Evolutionary conservation across 148 eudicot genomes (phyloP).

Genomic region (Nepenthes gracilis): DNA sequence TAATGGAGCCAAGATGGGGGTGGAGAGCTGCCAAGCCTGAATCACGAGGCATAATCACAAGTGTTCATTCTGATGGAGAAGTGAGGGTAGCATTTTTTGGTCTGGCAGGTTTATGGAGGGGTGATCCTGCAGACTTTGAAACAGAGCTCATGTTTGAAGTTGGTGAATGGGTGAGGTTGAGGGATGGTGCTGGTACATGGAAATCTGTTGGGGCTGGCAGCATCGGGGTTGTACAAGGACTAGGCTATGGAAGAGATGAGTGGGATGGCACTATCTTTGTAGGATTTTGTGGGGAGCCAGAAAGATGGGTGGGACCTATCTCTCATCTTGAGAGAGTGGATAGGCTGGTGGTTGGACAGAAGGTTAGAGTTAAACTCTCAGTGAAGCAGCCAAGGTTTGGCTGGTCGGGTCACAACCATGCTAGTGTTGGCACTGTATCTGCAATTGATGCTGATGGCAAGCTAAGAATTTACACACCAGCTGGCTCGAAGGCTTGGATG

Average conservation of each 20-base stretch:
- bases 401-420: constrained; percentile 88
- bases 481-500: constrained; percentile 80
- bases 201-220: constrained; percentile 72
- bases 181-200: constrained; percentile 40
- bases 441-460: constrained; percentile 93
- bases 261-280: constrained; percentile 68
- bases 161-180: constrained; percentile 86
- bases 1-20: constrained; percentile 91
- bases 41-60: constrained; percentile 70
- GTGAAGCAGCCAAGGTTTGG: constrained; percentile 93
- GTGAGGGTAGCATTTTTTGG: constrained; percentile 70
- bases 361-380: constrained; percentile 43
- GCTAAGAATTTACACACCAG: constrained; percentile 80
- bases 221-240: constrained; percentile 85
- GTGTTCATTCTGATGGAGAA: constrained; percentile 89
- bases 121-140: constrained; percentile 87
- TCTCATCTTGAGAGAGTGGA: constrained; percentile 50
- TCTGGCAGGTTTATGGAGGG: constrained; percentile 73
- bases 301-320: constrained; percentile 67
- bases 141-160: constrained; percentile 70
- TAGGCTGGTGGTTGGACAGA: constrained; percentile 61
- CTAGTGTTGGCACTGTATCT: constrained; percentile 67
- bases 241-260: constrained; percentile 50
- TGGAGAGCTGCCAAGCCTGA: constrained; percentile 75
- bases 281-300: constrained; percentile 94